Base-by-base conservation (phyloP, 352 stramenopile species). In the Globisporangium parvum region DNA sequence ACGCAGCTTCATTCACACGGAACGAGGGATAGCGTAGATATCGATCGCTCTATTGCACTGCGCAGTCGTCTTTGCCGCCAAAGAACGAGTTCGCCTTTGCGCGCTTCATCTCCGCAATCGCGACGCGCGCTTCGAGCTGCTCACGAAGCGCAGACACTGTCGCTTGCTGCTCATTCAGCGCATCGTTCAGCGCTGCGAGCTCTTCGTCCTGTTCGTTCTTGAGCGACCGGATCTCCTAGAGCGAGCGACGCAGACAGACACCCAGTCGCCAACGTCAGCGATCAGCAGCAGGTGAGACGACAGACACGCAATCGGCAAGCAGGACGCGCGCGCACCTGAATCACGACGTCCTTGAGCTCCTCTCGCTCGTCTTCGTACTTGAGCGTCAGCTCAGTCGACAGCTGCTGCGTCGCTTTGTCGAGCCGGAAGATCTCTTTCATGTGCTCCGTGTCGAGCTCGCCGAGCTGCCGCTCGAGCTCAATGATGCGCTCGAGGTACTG, bases 151-250 rank as follows among this genome's bases (percentile, higher is more conserved):
- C 63, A 31, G 62, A 62, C 28, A 87, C 52, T 21, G 74, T 44
- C n/a, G 68, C 64, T 47, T 70, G 73, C 51, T 80, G 78, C 14
- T 86, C 75, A 28, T 70, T 72, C 37, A 88, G 35, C 6, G 89
- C 60, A 20, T 63, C 61, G 31, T 78, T 69, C n/a, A 91, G 55
- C 15, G 52, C 65, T 28, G 51, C 59, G 4, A 85, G 47, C 31
- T 87, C 71, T 8, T 80, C 62, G 50, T 89, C 80, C 55, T 89
- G 78, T 50, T 87, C 55, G 14, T 62, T 68, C 58, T 85, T 88
- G 45, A 87, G 50, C 3, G 61, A 53, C 23, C 72, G 76, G 15
- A 91, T 88, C 11, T 87, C 68, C 76, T 89, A 39, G 28, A 45
- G 33, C 4, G 3, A 12, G 20, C 42, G n/a, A 52, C 23, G 23